These are phyloP conservation scores for Paxillus ammoniavirescens DNA, from an alignment of 768 basidiomycete genomes.

Conservation along the genomic window DNA sequence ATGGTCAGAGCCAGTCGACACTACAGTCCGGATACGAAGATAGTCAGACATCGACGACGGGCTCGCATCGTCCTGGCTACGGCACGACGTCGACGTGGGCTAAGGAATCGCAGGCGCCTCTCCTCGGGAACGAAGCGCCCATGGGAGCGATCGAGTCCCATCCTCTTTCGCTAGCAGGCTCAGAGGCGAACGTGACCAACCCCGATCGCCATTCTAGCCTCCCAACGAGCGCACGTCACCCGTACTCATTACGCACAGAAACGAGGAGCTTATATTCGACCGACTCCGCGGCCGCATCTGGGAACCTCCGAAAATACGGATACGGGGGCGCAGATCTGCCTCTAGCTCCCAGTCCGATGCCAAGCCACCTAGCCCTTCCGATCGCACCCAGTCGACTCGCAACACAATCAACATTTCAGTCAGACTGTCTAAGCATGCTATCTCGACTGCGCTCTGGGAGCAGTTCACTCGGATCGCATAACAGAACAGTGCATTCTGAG, in stretches of 20 bases:
- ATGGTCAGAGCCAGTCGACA: neutral
- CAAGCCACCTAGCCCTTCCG: neutral
- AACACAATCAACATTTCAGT: conserved; percentile 1
- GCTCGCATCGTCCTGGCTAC: neutral
- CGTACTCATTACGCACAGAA: conserved; percentile 6
- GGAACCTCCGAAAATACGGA: conserved; percentile 25
- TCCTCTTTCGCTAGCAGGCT: neutral
- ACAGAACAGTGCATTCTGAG: neutral
- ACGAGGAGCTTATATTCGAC: conserved; percentile 26
- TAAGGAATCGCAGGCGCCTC: conserved; percentile 14
- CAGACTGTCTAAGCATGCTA: conserved; percentile 1
- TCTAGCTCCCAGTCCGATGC: neutral
- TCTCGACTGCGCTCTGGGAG: conserved; percentile 1
- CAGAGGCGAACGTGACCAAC: neutral
- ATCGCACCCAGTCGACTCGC: conserved; percentile 5
- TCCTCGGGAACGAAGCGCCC: neutral
- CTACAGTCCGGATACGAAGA: neutral
- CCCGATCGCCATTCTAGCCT: conserved; percentile 1
- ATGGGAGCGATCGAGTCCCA: neutral
- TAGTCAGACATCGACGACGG: conserved; percentile 3
- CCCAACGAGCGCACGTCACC: neutral
- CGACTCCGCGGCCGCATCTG: conserved; percentile 18
- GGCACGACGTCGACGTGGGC: conserved; percentile 2
- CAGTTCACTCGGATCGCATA: neutral
- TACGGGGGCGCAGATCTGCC: conserved; percentile 10